Conservation (phyloP, 2,329 filamentous ascomycete species). For the Myriosclerotinia duriaeana region DNA sequence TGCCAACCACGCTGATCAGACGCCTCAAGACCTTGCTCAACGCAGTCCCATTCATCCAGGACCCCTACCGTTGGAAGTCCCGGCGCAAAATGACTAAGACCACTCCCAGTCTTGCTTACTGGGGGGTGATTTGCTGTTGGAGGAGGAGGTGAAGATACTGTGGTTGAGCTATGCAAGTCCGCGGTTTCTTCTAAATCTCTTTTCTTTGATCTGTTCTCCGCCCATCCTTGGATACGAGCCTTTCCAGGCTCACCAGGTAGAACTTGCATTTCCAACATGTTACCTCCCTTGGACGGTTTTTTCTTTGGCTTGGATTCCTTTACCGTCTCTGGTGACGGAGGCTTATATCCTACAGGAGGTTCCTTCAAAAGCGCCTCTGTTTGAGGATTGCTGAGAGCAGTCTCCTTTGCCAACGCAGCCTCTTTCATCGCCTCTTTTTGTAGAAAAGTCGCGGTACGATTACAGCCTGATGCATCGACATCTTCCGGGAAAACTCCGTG, state of each 20-base stretch:
- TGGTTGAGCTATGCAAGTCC: neutral
- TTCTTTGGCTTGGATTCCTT: conserved; percentile 33
- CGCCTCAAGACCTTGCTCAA: conserved; percentile 57
- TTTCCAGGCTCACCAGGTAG: conserved; percentile 34
- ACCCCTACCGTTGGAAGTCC: neutral
- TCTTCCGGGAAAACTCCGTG: conserved; percentile 78
- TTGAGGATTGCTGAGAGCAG: conserved; percentile 23
- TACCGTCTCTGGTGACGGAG: conserved; percentile 28
- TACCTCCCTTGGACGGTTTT: conserved; percentile 22
- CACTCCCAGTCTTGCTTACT: neutral
- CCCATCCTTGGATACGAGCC: conserved; percentile 34
- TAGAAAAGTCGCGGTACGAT: conserved; percentile 41
- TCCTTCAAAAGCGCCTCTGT: conserved; percentile 24
- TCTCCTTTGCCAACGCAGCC: conserved; percentile 19
- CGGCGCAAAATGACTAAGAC: neutral
- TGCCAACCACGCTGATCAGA: conserved; percentile 45
- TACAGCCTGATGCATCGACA: conserved; percentile 79
- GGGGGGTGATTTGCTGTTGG: neutral
- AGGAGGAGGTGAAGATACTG: conserved; percentile 7
- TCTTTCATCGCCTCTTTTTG: neutral
- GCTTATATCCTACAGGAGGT: conserved; percentile 39
- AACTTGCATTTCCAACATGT: conserved; percentile 37
- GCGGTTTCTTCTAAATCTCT: conserved; percentile 25
- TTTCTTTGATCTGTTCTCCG: conserved; percentile 30
- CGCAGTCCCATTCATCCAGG: conserved; percentile 48